Conservation (phyloP, 192 early-diverging fungal genomes). For the Pecoramyces ruminantium region DNA sequence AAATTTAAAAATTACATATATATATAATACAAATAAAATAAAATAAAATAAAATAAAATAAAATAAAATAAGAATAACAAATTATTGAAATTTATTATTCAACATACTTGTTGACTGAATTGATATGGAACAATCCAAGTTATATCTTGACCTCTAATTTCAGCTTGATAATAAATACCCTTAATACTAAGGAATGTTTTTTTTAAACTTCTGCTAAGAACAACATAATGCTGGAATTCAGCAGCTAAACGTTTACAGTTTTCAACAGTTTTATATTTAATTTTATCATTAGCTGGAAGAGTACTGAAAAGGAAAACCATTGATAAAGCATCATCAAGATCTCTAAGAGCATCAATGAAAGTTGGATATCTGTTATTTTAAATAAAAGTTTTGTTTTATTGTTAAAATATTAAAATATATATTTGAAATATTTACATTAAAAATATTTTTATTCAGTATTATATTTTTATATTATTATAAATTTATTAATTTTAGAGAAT, state of each 20-base stretch:
- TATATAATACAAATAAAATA: no score
- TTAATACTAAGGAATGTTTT: conserved; percentile 95
- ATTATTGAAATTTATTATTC: no score
- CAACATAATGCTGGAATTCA: conserved; percentile 88
- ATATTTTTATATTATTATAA: no score
- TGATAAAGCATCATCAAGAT: conserved; percentile 94
- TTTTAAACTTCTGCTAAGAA: conserved; percentile 56
- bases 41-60: no score
- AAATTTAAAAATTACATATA: no score
- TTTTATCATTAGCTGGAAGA: conserved; percentile 53
- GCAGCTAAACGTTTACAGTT: conserved; percentile 67
- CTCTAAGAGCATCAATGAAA: conserved; percentile 80
- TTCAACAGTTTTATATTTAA: conserved; percentile 38
- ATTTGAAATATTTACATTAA: no score
- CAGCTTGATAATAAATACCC: conserved; percentile 99
- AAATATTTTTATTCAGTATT: no score
- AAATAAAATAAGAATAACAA: no score
- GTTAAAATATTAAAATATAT: no score
- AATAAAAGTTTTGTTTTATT: no score
- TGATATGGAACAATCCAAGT: conserved; percentile 94
- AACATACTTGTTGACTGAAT: conserved; percentile 64
- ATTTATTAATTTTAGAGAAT: no score
- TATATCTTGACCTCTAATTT: conserved; percentile 80
- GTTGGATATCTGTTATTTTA: conserved; percentile 55
- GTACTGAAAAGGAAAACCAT: conserved; percentile 88